phyloP scores from a whole-genome alignment of 2,329 filamentous ascomycete species.

The Arthroderma sp. region DNA sequence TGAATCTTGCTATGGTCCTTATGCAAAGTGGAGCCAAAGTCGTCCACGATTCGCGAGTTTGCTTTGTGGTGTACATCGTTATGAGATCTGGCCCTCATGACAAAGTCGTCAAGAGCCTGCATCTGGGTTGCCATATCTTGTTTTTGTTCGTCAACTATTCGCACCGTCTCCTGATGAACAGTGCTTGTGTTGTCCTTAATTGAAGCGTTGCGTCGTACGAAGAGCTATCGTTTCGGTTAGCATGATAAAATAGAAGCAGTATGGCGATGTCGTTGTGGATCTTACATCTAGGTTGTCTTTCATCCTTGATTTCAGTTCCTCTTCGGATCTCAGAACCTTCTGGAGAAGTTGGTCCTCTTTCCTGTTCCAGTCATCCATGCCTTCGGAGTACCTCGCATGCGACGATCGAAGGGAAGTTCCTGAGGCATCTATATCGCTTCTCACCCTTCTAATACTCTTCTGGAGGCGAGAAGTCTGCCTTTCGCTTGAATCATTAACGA shows the following conservation, averaged over 20 bases:
- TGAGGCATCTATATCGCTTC: constrained; percentile 51
- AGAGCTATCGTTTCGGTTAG: constrained; percentile 6
- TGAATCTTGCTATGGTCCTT: constrained; percentile 60
- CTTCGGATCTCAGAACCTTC: constrained; percentile 58
- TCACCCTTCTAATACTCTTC: constrained; percentile 49
- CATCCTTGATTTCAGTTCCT: constrained; percentile 66
- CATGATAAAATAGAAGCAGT: background rate
- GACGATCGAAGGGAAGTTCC: constrained; percentile 53
- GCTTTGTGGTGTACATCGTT: constrained; percentile 65
- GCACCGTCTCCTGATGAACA: constrained; percentile 80
- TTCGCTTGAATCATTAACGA: constrained; percentile 63
- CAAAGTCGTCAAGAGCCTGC: constrained; percentile 79
- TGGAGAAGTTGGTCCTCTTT: constrained; percentile 57
- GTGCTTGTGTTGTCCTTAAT: constrained; percentile 74
- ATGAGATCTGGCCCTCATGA: constrained; percentile 64
- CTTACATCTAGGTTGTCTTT: constrained; percentile 74
- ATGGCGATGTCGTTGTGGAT: constrained; percentile 6
- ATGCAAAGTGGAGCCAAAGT: constrained; percentile 55
- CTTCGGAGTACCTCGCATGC: constrained; percentile 51
- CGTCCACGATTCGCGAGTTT: constrained; percentile 53
- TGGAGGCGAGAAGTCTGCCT: constrained; percentile 59
- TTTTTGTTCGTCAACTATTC: constrained; percentile 81
- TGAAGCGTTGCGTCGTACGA: constrained; percentile 44
- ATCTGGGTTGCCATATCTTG: constrained; percentile 78
- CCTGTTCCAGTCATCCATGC: constrained; percentile 61